phyloP scores from a whole-genome alignment of 768 basidiomycete species.

The Tylopilus sp. region DNA sequence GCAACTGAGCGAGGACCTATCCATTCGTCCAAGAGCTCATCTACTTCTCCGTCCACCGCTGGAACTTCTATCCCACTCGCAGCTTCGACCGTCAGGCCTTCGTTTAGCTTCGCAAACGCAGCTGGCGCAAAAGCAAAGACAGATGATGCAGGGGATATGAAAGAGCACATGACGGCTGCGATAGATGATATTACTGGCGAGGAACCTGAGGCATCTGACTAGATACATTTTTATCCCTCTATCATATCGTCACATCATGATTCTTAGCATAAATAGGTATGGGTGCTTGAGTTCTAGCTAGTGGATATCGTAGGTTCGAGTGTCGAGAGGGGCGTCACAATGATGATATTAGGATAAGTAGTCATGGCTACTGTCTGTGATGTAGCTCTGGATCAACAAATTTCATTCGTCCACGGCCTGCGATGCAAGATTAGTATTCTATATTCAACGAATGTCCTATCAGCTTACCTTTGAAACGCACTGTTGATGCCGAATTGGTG shows the following conservation, averaged over 20 bases:
- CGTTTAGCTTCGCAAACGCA: slow-evolving; percentile 80
- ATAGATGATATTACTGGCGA: slow-evolving; percentile 16
- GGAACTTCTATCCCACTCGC: slow-evolving; percentile 31
- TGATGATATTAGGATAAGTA: neutral
- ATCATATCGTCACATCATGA: slow-evolving; percentile 12
- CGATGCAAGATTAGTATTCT: neutral
- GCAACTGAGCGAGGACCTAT: slow-evolving; percentile 43
- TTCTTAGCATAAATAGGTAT: neutral
- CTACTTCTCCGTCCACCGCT: slow-evolving; percentile 18
- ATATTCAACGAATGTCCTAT: neutral
- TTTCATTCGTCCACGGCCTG: slow-evolving; percentile 67
- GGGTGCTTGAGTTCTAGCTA: neutral
- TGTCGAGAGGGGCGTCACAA: neutral
- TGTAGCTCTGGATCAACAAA: slow-evolving; percentile 57
- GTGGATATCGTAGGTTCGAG: neutral
- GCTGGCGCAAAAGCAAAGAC: slow-evolving; percentile 40
- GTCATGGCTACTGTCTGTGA: slow-evolving; percentile 22
- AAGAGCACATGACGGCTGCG: slow-evolving; percentile 2
- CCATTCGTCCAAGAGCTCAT: slow-evolving; percentile 33
- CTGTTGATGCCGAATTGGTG: slow-evolving; percentile 37
- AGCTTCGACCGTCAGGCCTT: slow-evolving; percentile 56
- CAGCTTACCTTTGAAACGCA: slow-evolving; percentile 61
- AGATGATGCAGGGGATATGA: slow-evolving; percentile 14
- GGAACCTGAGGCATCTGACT: slow-evolving; percentile 14
- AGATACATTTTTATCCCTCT: slow-evolving; percentile 15